Evolutionary conservation across 768 basidiomycete genomes (phyloP).

Genomic region (Tricholoma flavovirens): DNA sequence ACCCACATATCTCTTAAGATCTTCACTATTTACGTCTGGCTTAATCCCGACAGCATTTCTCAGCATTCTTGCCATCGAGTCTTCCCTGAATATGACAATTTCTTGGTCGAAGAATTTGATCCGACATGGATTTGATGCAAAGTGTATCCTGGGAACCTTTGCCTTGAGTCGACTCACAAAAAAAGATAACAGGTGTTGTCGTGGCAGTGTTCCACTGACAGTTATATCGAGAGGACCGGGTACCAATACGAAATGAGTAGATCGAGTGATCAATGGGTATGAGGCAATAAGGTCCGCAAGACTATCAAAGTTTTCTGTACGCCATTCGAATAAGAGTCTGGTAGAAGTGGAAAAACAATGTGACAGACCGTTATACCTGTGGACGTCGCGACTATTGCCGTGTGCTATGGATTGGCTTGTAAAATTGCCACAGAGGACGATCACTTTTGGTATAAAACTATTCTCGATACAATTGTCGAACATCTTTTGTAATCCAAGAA

Average conservation of each 20-base stretch:
- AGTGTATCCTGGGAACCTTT: constrained; percentile 74
- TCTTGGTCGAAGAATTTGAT: constrained; percentile 95
- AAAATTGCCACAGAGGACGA: constrained; percentile 95
- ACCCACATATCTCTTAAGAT: constrained; percentile 84
- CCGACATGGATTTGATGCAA: constrained; percentile 89
- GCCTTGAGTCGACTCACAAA: constrained; percentile 65
- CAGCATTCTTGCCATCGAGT: constrained; percentile 90
- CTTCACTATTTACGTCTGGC: constrained; percentile 67
- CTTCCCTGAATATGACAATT: constrained; percentile 89
- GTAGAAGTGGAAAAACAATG: background rate
- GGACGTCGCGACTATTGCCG: constrained; percentile 72
- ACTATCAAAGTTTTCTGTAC: constrained; percentile 76
- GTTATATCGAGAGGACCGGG: constrained; percentile 92
- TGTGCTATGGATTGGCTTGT: constrained; percentile 75
- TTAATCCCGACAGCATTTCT: constrained; percentile 89
- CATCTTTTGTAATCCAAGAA: constrained; percentile 75
- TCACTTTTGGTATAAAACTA: constrained; percentile 80
- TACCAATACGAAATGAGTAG: constrained; percentile 88
- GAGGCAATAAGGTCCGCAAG: constrained; percentile 80
- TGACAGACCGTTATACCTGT: constrained; percentile 76
- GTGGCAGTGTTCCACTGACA: constrained; percentile 74
- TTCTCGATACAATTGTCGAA: constrained; percentile 89
- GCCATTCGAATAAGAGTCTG: background rate
- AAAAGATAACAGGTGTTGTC: constrained; percentile 71
- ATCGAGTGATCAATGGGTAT: constrained; percentile 70